Conservation (phyloP, 805 yeast species). For the Ogataea pini region DNA sequence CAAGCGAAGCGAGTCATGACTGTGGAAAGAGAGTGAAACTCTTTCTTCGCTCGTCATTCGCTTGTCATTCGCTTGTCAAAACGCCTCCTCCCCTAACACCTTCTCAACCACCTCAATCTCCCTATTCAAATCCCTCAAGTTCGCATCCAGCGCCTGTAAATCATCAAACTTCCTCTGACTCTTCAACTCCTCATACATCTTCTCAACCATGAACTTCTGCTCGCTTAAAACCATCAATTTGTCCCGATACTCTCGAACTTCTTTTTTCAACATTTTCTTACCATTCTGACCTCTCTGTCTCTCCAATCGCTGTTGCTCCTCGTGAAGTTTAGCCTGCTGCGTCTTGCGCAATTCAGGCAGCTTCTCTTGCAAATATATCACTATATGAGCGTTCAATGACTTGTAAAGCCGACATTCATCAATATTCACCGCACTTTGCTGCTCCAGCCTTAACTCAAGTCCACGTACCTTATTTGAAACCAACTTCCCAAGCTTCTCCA, state of each 20-base stretch:
- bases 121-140: conserved; percentile 54
- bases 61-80: conserved; percentile 6
- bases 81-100: conserved; percentile 56
- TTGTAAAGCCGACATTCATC: conserved; percentile 50
- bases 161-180: conserved; percentile 77
- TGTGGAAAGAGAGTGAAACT: no score
- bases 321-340: conserved; percentile 39
- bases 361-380: conserved; percentile 64
- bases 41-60: neutral
- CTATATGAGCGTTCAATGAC: conserved; percentile 58
- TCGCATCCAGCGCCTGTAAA: conserved; percentile 56
- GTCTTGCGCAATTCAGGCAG: conserved; percentile 63
- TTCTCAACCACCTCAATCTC: conserved; percentile 49
- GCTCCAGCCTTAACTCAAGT: conserved; percentile 17
- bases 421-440: conserved; percentile 1
- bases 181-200: conserved; percentile 62
- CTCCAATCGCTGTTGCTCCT: conserved; percentile 14
- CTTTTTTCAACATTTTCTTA: conserved; percentile 45
- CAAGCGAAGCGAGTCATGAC: no score
- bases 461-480: conserved; percentile 33
- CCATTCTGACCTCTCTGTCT: neutral
- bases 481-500: conserved; percentile 51
- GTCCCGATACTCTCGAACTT: conserved; percentile 63
- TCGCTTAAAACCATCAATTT: conserved; percentile 85
- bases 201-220: conserved; percentile 70